Base-by-base conservation (phyloP, 129 eudicot genomes). In the Artemisia argyi region DNA sequence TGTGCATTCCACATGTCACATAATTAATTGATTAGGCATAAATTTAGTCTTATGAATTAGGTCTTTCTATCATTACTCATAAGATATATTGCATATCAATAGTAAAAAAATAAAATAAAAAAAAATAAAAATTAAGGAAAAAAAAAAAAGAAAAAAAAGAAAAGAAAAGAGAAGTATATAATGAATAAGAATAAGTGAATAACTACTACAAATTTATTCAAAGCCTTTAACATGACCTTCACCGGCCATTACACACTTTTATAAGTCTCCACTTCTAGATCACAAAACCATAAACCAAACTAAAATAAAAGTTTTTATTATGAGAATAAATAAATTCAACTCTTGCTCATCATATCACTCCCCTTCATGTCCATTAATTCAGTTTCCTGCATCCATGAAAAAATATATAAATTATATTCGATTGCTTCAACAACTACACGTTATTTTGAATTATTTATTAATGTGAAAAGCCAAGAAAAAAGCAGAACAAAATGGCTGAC, bases 311-410 rank as follows among this genome's bases (percentile, higher is more conserved):
- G 55, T 59, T 46, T 53, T 28, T 14, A 20, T 14, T 30, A 32
- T 19, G 13, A 59, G 24, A 60, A 61, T 30, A 26, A 50, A 17
- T 9, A 32, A 8, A 52, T 51, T 7, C 22, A 64, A 46, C 22
- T 16, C 50, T 49, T 61, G 28, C 14, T 44, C 51, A 73, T n/a
- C 77, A 73, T 42, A 73, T n/a, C 77, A 73, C 67, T 58, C n/a
- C 49, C 69, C 61, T 22, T n/a, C 69, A 49, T 48, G 44, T 11
- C 75, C 64, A 35, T 51, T 53, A 50, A 44, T 35, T 69, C 63
- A 69, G 3, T 77, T 77, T 51, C 71, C 81, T 77, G 71, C 70
- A 49, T 60, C 49, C 17, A 61, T 61, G 7, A 61, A 9, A 60
- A 16, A 44, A 57, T n/a, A 67, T 22, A 58, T 18, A 52, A 19